Percentiles rank a stretch among this genome's conserved stretches.
phyloP scores from a whole-genome alignment of 202 grass and related monocot genomes.

The Hordeum pubiflorum region DNA sequence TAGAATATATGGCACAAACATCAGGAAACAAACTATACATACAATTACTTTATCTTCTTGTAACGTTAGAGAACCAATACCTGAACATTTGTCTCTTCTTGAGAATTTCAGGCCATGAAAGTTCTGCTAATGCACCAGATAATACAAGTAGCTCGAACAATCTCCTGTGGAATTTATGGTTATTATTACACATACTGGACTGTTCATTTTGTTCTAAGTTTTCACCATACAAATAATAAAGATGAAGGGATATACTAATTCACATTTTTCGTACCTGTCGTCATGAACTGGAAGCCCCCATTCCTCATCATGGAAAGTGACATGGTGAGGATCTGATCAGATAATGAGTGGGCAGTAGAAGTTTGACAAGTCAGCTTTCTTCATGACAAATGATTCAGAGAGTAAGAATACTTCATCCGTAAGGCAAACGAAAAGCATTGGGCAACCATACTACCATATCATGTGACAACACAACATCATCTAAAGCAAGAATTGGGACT shows the following conservation, averaged over 20 bases:
- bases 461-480: slow-evolving; percentile 20
- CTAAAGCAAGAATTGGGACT: slow-evolving; percentile 28
- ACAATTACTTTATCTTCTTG: background rate
- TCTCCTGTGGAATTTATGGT: slow-evolving; percentile 42
- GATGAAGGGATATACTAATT: background rate
- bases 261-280: slow-evolving; percentile 53
- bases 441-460: slow-evolving; percentile 29
- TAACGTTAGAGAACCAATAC: slow-evolving; percentile 31
- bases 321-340: slow-evolving; percentile 64
- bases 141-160: slow-evolving; percentile 87
- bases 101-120: slow-evolving; percentile 85
- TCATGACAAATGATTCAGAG: slow-evolving; percentile 20
- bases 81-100: slow-evolving; percentile 76
- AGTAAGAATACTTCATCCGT: slow-evolving; percentile 38
- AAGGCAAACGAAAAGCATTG: slow-evolving; percentile 27
- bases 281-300: slow-evolving; percentile 86
- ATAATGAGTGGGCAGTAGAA: slow-evolving; percentile 9
- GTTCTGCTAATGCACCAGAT: slow-evolving; percentile 76
- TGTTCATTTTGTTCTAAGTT: background rate
- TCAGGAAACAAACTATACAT: slow-evolving; percentile 22
- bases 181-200: slow-evolving; percentile 16
- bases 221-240: background rate
- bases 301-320: slow-evolving; percentile 91
- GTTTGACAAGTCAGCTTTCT: slow-evolving; percentile 23
- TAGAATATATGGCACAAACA: slow-evolving; percentile 25